Evolutionary conservation across 305 asterid genomes (phyloP), one percentile per base, ranked within the genome.

Genomic region (Solanum hybrid): DNA sequence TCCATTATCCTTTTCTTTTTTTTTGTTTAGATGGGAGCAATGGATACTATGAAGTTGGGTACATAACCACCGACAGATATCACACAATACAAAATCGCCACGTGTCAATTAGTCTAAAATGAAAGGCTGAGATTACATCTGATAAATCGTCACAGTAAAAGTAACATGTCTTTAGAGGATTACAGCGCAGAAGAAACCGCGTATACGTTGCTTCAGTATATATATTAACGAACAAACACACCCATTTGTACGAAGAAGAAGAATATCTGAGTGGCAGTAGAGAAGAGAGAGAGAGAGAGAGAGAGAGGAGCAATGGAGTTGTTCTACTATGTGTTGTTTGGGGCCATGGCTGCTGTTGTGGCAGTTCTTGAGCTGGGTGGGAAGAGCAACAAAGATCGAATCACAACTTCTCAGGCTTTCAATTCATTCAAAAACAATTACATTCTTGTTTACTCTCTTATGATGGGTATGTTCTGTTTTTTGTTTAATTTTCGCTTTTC

Each of bases 341-440:
- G 98, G 22, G 97, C 90, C 32, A 89, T 97, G 90, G 92, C 92
- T 24, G 95, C 95, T 75, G 93, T 97, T 78, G 99, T 97, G 89
- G 96, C 98, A 26, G 95, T 90, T 71, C 76, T 97, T 91, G 99
- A 97, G 95, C 94, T 97, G 76, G 96, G 99, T 85, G 87, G 87
- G 26, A 97, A 96, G 91, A 92, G 86, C 46, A 96, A 93, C 95
- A 97, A 96, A 71, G 99, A 97, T 95, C 98, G 99, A 82, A 90
- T 96, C 90, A 94, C 94, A 26, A 95, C 99, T 66, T 92, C 98
- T 22, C 90, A 95, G 24, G 93, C 98, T 32, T 97, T 97, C 94
- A 94, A 93, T 94, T 93, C 99, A 26, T 97, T 96, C 93, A 97
- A 97, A 94, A 97, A 97, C 88, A 97, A 93, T 95, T 97, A 97